A percentile compares a stretch with the other conserved stretches of the same genome.
Evolutionary conservation across 225 moss, liverwort and hornwort genomes (phyloP).

Genomic region (Pseudisothecium myosuroides): DNA sequence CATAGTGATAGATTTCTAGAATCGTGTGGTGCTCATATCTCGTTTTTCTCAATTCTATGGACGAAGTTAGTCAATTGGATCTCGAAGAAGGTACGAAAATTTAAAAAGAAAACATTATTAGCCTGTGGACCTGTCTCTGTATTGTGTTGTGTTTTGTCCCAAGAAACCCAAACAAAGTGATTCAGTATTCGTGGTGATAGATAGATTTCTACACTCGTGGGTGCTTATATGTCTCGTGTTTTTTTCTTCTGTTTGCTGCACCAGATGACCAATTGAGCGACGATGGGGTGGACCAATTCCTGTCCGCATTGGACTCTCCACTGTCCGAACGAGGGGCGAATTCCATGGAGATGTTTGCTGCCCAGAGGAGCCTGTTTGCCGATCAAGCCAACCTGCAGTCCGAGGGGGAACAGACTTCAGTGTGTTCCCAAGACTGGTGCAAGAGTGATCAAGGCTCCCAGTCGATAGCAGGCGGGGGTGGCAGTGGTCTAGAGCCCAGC

Average conservation of each 20-base stretch:
- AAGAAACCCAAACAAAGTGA: not conserved
- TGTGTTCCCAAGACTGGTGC: slow-evolving; percentile 53
- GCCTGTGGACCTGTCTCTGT: not conserved
- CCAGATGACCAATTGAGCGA: slow-evolving; percentile 15
- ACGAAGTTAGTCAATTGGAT: not conserved
- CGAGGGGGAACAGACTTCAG: slow-evolving; percentile 14
- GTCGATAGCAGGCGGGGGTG: not conserved
- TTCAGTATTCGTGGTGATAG: not conserved
- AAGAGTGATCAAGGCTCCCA: slow-evolving; percentile 32
- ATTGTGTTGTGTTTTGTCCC: not conserved
- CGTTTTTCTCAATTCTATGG: not conserved
- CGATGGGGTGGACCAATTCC: slow-evolving; percentile 9
- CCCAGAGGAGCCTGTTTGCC: not conserved
- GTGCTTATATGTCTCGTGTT: not conserved
- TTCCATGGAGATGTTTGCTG: slow-evolving; percentile 20
- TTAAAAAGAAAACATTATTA: not conserved
- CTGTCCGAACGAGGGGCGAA: not conserved
- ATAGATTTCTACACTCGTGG: not conserved
- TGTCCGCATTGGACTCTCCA: slow-evolving; percentile 21
- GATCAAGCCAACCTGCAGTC: not conserved
- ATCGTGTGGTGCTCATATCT: not conserved
- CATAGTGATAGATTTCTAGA: not conserved
- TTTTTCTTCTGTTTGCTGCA: not conserved
- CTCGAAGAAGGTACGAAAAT: not conserved
- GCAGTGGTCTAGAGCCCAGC: not conserved